Base-by-base conservation (phyloP, 208 protist species). In the Porcisia hertigi region DNA sequence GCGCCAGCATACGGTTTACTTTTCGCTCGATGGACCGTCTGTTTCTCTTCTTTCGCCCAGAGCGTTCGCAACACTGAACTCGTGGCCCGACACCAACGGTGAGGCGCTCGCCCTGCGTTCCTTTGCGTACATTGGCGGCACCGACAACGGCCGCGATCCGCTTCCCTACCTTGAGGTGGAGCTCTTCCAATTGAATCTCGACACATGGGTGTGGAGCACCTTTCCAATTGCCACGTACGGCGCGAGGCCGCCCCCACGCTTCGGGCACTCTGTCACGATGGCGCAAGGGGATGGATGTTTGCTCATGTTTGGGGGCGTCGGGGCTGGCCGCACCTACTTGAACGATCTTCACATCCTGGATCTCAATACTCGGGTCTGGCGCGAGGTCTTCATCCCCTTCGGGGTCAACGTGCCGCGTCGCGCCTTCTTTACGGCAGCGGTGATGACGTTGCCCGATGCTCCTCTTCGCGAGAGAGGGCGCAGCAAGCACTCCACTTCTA, bases 71-170 rank as follows among this genome's bases (percentile, higher is more conserved):
- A 88, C 85, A 6, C 82, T 95, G 49, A 92, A 85, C 5, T 77
- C 82, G 45, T 92, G 88, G 87, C 82, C 83, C 7, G 70, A 81
- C 49, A 3, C 63, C 6, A 43, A 47, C 12, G 52, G 36, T 1
- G 75, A 73, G 11, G 82, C 81, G 23, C 12, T 34, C 3, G 73
- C 70, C 49, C 70, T 53, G 25, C 73, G 64, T 36, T 73, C 79
- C 14, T 94, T 88, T 54, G 86, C 86, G 12, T 92, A 91, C 82
- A 73, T 96, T 34, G 92, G 92, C 64, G 92, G 92, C 39, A 93
- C 86, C 57, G 45, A 74, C 7, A 88, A 92, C 71, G 92, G 88
- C 20, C 77, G 80, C 39, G 79, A 85, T 47, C 88, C 90, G 6
- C 69, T 91, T 43, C 80, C 90, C 12, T 69, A 84, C 55, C 84